A percentile compares a stretch with the other conserved stretches of the same genome.
phyloP scores from a whole-genome alignment of 2,329 filamentous ascomycete genomes.

The Colletotrichum sp. region DNA sequence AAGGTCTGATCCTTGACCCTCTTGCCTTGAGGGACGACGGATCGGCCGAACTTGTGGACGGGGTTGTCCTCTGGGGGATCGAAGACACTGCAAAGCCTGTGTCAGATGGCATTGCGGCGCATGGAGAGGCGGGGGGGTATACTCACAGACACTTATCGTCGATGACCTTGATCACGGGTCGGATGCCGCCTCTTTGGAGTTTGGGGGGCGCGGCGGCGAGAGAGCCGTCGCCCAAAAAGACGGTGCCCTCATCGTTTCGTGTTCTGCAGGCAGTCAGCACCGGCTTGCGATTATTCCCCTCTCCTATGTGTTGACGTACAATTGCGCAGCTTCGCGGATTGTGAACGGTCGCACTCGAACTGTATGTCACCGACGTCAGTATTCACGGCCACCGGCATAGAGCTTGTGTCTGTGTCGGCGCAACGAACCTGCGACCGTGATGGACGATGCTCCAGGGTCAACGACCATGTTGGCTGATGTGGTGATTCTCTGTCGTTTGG shows the following conservation, averaged over 20 bases:
- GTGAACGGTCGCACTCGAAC: constrained; percentile 75
- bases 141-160: constrained; percentile 95
- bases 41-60: constrained; percentile 84
- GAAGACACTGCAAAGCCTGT: constrained; percentile 71
- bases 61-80: constrained; percentile 96
- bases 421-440: constrained; percentile 59
- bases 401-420: not conserved
- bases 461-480: constrained; percentile 13
- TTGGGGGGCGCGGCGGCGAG: constrained; percentile 88
- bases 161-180: constrained; percentile 92
- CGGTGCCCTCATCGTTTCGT: constrained; percentile 78
- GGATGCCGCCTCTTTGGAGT: constrained; percentile 82
- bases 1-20: constrained; percentile 98
- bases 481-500: not conserved
- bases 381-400: not conserved
- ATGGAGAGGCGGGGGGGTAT: not conserved
- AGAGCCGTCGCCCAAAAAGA: constrained; percentile 97
- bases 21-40: constrained; percentile 82
- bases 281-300: not conserved
- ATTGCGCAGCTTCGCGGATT: constrained; percentile 92
- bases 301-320: constrained; percentile 51
- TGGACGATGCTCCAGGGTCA: constrained; percentile 59
- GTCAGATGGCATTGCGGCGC: constrained; percentile 20
- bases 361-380: constrained; percentile 28
- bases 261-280: constrained; percentile 5